A percentile compares a stretch with the other conserved stretches of the same genome.
phyloP scores from a whole-genome alignment of 192 early-diverging fungal genomes.

The Umbelopsis sp. region DNA sequence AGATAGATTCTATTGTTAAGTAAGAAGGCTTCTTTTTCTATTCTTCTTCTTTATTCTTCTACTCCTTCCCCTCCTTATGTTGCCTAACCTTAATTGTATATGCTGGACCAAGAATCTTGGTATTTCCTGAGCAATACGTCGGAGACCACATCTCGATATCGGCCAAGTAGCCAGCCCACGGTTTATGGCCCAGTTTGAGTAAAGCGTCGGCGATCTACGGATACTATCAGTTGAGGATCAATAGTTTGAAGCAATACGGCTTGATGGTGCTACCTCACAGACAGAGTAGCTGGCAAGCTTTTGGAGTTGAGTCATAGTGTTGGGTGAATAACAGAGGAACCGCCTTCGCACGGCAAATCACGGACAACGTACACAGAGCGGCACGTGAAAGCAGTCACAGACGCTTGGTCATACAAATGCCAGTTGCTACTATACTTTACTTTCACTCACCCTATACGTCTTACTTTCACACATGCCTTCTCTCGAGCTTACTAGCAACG shows the following conservation, averaged over 20 bases:
- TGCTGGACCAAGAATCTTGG: conserved; percentile 58
- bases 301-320: not conserved
- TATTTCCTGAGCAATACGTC: conserved; percentile 46
- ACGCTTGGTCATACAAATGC: not conserved
- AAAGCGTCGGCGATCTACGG: conserved; percentile 56
- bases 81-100: conserved; percentile 56
- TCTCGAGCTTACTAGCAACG: conserved; percentile 35
- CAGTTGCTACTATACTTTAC: too few species aligned
- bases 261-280: not conserved
- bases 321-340: not conserved
- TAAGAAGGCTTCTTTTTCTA: not conserved
- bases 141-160: conserved; percentile 62
- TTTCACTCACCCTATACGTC: too few species aligned
- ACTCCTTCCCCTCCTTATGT: not conserved
- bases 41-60: not conserved
- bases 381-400: conserved; percentile 17
- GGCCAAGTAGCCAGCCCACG: conserved; percentile 56
- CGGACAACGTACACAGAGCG: not conserved
- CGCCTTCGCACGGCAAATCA: not conserved
- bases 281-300: not conserved
- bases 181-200: conserved; percentile 39
- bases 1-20: not conserved
- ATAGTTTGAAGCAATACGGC: too few species aligned
- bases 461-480: conserved; percentile 29
- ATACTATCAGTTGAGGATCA: not conserved